Percentiles rank a stretch among this genome's conserved stretches.
Conservation (phyloP, 2,329 filamentous ascomycete genomes). For the Sporothrix dimorphospora region DNA sequence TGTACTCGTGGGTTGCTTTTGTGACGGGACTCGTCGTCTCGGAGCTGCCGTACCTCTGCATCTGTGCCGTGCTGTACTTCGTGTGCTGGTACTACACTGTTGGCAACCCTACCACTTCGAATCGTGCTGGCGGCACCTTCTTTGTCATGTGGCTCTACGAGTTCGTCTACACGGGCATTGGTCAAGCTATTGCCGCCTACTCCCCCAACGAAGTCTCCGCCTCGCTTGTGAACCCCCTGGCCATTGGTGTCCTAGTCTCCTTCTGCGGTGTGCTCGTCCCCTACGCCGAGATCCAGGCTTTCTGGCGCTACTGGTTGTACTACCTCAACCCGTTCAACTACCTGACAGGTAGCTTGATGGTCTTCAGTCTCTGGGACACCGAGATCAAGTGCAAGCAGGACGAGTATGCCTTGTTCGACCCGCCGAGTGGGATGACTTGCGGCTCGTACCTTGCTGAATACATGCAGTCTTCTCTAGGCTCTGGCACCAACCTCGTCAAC, state of each 20-base stretch:
- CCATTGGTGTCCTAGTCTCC: constrained; percentile 79
- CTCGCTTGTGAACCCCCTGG: constrained; percentile 78
- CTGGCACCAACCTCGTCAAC: constrained; percentile 50
- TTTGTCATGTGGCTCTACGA: constrained; percentile 82
- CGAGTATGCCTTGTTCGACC: constrained; percentile 58
- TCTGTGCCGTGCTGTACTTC: constrained; percentile 81
- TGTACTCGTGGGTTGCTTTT: constrained; percentile 81
- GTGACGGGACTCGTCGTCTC: constrained; percentile 74
- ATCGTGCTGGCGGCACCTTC: constrained; percentile 77
- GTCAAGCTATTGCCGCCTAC: constrained; percentile 71
- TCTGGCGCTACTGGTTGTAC: constrained; percentile 82
- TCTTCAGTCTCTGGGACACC: constrained; percentile 53
- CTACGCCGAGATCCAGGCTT: constrained; percentile 72
- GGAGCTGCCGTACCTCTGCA: constrained; percentile 80
- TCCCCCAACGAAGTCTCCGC: constrained; percentile 68
- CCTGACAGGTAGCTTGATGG: constrained; percentile 59
- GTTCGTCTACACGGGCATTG: constrained; percentile 79
- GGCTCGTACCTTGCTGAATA: constrained; percentile 53
- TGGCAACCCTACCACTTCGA: constrained; percentile 71
- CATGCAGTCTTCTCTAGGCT: constrained; percentile 57
- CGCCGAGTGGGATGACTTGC: constrained; percentile 58
- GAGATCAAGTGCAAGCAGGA: constrained; percentile 50
- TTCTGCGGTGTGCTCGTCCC: constrained; percentile 90
- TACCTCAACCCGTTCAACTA: constrained; percentile 81
- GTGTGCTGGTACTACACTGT: constrained; percentile 45